Evolutionary conservation across 176 grass and related monocot species (phyloP).

Genomic region (Oryza nivara): DNA sequence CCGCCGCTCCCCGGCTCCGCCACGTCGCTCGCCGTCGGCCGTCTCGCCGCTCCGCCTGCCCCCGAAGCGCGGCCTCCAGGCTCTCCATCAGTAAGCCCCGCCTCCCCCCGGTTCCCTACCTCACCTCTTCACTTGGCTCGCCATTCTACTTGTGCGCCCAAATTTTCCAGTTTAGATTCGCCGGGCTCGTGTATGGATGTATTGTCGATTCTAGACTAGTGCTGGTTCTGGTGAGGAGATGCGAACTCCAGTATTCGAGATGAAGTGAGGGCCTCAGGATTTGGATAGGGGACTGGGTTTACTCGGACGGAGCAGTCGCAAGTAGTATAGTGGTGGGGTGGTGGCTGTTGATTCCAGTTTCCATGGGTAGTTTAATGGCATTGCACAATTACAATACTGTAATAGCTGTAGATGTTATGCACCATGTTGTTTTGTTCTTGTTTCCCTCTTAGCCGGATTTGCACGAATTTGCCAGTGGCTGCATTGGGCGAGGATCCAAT

Average conservation of each 20-base stretch:
- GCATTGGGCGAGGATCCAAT: slow-evolving; percentile 69
- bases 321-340: background rate
- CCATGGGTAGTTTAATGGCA: background rate
- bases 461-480: slow-evolving; percentile 53
- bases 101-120: background rate
- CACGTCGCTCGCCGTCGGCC: slow-evolving; percentile 11
- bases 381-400: background rate
- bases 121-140: background rate
- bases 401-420: background rate
- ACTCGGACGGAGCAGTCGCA: background rate
- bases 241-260: background rate
- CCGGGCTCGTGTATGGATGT: background rate
- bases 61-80: background rate
- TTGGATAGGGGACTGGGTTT: background rate
- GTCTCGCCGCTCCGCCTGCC: slow-evolving; percentile 13
- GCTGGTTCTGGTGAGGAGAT: background rate
- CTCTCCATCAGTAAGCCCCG: slow-evolving; percentile 38
- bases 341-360: background rate
- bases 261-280: background rate
- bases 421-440: background rate
- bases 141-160: background rate
- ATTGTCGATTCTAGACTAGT: background rate
- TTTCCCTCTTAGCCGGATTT: background rate
- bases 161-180: background rate
- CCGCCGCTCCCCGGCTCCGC: slow-evolving; percentile 14